Base-by-base conservation (phyloP, 768 basidiomycete species). In the Austroboletus festivus region DNA sequence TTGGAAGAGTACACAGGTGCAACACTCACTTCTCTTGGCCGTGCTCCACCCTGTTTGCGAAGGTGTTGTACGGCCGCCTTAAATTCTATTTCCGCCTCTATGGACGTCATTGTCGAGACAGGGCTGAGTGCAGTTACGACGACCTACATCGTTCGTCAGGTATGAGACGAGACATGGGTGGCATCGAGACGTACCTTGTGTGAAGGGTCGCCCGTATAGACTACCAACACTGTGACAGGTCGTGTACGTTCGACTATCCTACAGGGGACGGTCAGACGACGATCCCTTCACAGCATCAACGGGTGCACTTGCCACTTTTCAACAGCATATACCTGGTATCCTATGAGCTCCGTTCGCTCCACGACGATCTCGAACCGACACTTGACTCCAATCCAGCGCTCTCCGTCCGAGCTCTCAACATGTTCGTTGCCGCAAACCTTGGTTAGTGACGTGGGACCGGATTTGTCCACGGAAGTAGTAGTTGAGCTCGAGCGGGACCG, bases 271-370 rank as follows among this genome's bases (percentile, higher is more conserved):
- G 42, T 49, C 38, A 46, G 24, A 47, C 34, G 42, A 24, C 23
- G 8, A 41, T 24, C n/a, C 3, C 16, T n/a, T n/a, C n/a, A n/a
- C n/a, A n/a, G 40, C 26, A 46, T 12, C n/a, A n/a, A 21, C n/a
- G 44, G 18, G 15, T 11, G 46, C n/a, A 68, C 48, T 59, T 53
- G 82, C 88, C 89, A 92, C 65, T 86, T 86, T 72, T 92, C 86
- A 9, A 93, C 90, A 0, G 88, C 89, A 62, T 91, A 93, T 47
- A 92, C 74, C 68, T 91, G 89, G 68, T 83, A 89, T 1, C 84
- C 83, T 18, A 72, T 52, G 42, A 68, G 59, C 38, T 80, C 68
- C 39, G 82, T 56, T 16, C 68, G 65, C 28, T 78, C 73, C 31
- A 76, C 70, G 8, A 73, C 73, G 47, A 80, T 65, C 57, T 77